These are phyloP conservation scores for Ophiocordyceps robertsii DNA, from an alignment of 2,329 filamentous ascomycete species.

Conservation along the genomic window DNA sequence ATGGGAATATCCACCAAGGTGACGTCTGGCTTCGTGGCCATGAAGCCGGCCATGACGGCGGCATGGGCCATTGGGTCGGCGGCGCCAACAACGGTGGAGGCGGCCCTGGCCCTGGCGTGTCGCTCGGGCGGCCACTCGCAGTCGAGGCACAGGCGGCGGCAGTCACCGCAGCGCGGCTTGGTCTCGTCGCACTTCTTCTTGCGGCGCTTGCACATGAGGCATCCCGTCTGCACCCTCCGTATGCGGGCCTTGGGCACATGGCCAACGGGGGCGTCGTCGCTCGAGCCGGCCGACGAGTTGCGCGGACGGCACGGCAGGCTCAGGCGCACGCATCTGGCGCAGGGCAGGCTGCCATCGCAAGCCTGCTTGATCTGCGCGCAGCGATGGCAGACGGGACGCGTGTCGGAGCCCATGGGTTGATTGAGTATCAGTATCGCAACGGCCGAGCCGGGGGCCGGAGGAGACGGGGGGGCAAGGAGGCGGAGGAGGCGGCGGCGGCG, in stretches of 20 bases:
- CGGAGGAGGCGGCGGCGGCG: too few relatives aligned
- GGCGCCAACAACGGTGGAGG: neutral
- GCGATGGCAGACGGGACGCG: conserved; percentile 17
- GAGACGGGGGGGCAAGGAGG: too few relatives aligned
- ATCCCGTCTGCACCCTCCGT: conserved; percentile 23
- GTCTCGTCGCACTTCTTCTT: conserved; percentile 35
- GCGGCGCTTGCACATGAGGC: conserved; percentile 28
- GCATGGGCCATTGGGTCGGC: neutral
- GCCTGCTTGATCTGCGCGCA: conserved; percentile 23
- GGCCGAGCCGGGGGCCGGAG: too few relatives aligned
- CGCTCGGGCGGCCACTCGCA: conserved; percentile 17
- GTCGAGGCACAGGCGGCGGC: conserved; percentile 19
- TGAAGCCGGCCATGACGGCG: neutral
- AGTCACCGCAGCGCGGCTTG: conserved; percentile 27
- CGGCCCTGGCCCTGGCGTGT: conserved; percentile 6
- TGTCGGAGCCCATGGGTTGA: conserved; percentile 13
- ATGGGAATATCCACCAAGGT: conserved; percentile 8
- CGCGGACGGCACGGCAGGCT: conserved; percentile 17
- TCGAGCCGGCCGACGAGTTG: conserved; percentile 6
- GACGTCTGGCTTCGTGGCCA: neutral
- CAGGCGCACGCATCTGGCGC: conserved; percentile 18
- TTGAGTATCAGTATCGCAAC: too few relatives aligned
- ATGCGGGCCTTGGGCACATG: conserved; percentile 19
- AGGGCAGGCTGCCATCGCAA: conserved; percentile 18
- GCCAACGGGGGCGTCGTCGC: conserved; percentile 2